A percentile compares a stretch with the other conserved stretches of the same genome.
Conservation (phyloP, 2,329 filamentous ascomycete species). For the Colletotrichum endophyticum region DNA sequence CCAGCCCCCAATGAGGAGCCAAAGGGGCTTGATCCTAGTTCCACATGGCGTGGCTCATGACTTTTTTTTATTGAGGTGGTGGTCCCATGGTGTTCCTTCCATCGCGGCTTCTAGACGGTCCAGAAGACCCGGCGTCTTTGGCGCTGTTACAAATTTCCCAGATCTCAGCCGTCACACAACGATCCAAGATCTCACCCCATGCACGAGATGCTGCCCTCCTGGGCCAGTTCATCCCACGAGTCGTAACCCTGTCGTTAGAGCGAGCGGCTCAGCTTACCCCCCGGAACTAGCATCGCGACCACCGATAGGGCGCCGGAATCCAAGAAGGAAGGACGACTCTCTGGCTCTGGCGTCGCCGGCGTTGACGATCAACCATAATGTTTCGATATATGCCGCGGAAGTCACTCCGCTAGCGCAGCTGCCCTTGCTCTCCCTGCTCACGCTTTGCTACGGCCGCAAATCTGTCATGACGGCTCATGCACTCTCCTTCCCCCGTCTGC, state of each 20-base stretch:
- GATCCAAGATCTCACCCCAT: conserved; percentile 1
- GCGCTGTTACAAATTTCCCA: background rate
- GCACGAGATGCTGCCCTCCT: background rate
- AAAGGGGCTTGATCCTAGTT: background rate
- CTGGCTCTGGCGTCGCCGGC: background rate
- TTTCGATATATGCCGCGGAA: background rate
- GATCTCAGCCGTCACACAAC: background rate
- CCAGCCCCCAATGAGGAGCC: background rate
- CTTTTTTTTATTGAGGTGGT: background rate
- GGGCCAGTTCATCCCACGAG: background rate
- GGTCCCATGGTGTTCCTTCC: background rate
- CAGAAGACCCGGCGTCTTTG: background rate
- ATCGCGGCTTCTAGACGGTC: background rate
- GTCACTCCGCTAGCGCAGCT: background rate
- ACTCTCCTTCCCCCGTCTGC: background rate
- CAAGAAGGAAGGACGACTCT: background rate
- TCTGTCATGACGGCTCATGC: background rate
- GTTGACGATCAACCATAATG: background rate
- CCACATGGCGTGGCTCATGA: background rate
- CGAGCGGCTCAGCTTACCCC: background rate
- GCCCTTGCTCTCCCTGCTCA: background rate
- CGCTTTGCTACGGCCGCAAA: background rate
- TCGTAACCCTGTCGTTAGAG: conserved; percentile 7
- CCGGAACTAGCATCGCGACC: background rate
- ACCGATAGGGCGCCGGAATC: background rate